Evolutionary conservation across 2,329 filamentous ascomycete genomes (phyloP).

Genomic region (Phyllosticta citriasiana): DNA sequence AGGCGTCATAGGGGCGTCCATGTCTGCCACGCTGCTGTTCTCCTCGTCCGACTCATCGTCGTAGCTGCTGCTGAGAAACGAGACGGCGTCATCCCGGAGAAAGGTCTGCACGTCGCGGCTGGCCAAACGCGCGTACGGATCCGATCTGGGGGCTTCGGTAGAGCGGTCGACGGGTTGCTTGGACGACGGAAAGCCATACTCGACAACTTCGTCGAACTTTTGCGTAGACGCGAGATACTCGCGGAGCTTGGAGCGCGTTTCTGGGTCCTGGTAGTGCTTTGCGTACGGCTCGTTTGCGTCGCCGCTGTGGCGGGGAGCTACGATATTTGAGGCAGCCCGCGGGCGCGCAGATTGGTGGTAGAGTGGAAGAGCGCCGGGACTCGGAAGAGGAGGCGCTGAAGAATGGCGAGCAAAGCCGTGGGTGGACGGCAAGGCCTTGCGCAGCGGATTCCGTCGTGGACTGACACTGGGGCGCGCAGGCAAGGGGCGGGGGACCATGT

Average conservation of each 20-base stretch:
- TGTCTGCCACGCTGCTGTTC: slow-evolving; percentile 16
- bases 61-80: slow-evolving; percentile 25
- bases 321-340: slow-evolving; percentile 4
- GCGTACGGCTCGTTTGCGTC: slow-evolving; percentile 57
- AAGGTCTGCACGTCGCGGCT: slow-evolving; percentile 49
- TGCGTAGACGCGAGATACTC: slow-evolving; percentile 81
- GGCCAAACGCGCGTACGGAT: slow-evolving; percentile 27
- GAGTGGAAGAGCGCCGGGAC: slow-evolving; percentile 21
- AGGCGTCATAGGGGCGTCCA: slow-evolving; percentile 26
- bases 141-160: not conserved
- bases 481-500: not conserved
- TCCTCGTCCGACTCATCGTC: slow-evolving; percentile 21
- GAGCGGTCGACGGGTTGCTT: slow-evolving; percentile 1
- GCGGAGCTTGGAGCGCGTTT: slow-evolving; percentile 75
- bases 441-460: slow-evolving; percentile 41
- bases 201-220: slow-evolving; percentile 90
- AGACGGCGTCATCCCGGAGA: slow-evolving; percentile 46
- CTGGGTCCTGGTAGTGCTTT: slow-evolving; percentile 81
- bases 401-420: slow-evolving; percentile 19
- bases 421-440: slow-evolving; percentile 57
- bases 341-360: slow-evolving; percentile 14
- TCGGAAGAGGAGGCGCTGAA: slow-evolving; percentile 34
- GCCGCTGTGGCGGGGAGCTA: slow-evolving; percentile 17
- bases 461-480: slow-evolving; percentile 7
- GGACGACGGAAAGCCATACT: slow-evolving; percentile 76